Conservation (phyloP, 2,329 filamentous ascomycete species). For the Samsoniella hepiali region DNA sequence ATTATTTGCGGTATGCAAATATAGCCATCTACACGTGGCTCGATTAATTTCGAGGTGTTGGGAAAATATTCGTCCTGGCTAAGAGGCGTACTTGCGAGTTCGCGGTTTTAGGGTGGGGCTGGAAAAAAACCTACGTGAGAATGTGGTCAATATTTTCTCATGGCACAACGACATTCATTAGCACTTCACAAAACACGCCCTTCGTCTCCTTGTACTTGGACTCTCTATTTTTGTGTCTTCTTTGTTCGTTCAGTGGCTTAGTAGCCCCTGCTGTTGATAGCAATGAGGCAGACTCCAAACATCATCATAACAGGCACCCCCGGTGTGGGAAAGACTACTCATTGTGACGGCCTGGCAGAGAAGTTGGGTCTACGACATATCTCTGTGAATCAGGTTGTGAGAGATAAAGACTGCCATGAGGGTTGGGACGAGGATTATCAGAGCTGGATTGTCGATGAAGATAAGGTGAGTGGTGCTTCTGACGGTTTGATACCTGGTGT, state of each 20-base stretch:
- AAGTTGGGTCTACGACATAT: slow-evolving; percentile 77
- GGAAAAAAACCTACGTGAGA: background rate
- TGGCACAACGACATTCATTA: background rate
- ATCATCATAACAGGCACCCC: slow-evolving; percentile 95
- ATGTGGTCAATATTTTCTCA: background rate
- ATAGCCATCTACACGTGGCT: background rate
- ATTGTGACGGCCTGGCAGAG: slow-evolving; percentile 77
- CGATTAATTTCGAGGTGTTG: background rate
- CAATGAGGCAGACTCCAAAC: slow-evolving; percentile 64
- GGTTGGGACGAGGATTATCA: slow-evolving; percentile 81
- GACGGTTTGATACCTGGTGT: background rate
- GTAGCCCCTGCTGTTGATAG: background rate
- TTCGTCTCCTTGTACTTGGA: background rate
- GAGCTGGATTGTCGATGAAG: slow-evolving; percentile 93
- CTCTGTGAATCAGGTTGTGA: slow-evolving; percentile 86
- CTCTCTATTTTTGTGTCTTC: background rate
- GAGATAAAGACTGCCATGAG: slow-evolving; percentile 82
- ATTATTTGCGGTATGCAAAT: background rate
- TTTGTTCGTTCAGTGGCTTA: background rate
- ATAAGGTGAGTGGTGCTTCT: slow-evolving; percentile 62
- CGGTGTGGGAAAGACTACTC: slow-evolving; percentile 92
- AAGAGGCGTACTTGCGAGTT: background rate
- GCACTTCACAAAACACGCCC: background rate
- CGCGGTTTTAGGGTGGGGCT: slow-evolving; percentile 8
- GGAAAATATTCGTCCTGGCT: background rate